A percentile compares a stretch with the other conserved stretches of the same genome.
Evolutionary conservation across 768 basidiomycete species (phyloP).

Genomic region (Russula virescens): DNA sequence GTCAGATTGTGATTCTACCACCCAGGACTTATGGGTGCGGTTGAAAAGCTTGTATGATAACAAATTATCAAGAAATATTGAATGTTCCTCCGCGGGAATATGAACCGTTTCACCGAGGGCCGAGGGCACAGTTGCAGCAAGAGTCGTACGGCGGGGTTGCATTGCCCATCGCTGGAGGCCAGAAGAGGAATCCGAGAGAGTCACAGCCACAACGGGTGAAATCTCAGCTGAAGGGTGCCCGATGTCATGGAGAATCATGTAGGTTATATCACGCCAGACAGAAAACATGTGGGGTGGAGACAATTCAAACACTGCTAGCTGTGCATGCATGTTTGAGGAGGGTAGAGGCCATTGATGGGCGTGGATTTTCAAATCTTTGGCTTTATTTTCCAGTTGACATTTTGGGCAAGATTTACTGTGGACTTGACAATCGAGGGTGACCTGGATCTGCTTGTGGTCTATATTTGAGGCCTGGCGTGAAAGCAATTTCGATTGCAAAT

Average conservation of each 20-base stretch:
- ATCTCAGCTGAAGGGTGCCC: background rate
- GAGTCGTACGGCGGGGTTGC: background rate
- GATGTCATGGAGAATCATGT: constrained; percentile 9
- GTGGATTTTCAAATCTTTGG: background rate
- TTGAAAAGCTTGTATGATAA: constrained; percentile 14
- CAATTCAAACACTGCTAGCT: constrained; percentile 12
- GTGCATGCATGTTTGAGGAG: background rate
- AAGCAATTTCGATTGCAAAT: background rate
- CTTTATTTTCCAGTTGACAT: background rate
- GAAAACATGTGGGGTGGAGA: constrained; percentile 7
- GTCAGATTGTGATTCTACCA: background rate
- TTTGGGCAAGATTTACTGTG: background rate
- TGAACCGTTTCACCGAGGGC: background rate
- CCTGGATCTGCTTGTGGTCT: background rate
- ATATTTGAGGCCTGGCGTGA: background rate
- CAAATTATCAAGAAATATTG: constrained; percentile 8
- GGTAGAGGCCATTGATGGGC: constrained; percentile 17
- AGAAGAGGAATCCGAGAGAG: constrained; percentile 2
- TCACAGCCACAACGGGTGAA: too few relatives aligned
- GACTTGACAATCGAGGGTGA: too few relatives aligned
- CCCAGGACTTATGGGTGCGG: background rate
- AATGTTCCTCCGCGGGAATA: constrained; percentile 2
- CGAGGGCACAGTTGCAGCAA: constrained; percentile 13
- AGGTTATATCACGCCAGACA: constrained; percentile 12
- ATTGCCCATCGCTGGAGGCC: background rate